Percentiles rank a stretch among this genome's conserved stretches.
Evolutionary conservation across 805 yeast species (phyloP).

Genomic region (Candida vartiovaarae): DNA sequence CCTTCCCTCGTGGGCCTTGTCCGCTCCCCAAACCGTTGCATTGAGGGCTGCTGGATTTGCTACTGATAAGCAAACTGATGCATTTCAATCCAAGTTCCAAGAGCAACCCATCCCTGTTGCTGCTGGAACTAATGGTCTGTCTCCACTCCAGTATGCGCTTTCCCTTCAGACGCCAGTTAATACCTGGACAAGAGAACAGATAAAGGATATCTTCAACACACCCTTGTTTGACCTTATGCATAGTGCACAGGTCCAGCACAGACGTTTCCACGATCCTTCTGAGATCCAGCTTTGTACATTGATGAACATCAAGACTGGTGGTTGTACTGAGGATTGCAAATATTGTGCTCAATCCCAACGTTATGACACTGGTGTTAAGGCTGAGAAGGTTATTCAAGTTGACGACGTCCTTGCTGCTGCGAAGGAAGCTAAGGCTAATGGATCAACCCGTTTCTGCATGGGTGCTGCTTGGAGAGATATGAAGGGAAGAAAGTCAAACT

Average conservation of each 20-base stretch:
- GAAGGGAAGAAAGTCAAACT: conserved; percentile 66
- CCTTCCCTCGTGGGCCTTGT: no score
- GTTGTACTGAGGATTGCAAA: conserved; percentile 76
- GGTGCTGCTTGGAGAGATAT: conserved; percentile 89
- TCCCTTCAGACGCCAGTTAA: conserved; percentile 26
- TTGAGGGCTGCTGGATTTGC: no score
- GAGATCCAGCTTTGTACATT: conserved; percentile 73
- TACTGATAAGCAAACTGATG: no score
- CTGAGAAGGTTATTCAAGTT: conserved; percentile 53
- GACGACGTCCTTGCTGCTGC: conserved; percentile 65
- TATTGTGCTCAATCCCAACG: conserved; percentile 74
- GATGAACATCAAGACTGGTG: conserved; percentile 71
- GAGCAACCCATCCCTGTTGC: no score
- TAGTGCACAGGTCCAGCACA: conserved; percentile 58
- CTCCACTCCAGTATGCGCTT: conserved; percentile 19
- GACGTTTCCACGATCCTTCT: conserved; percentile 57
- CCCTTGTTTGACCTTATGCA: conserved; percentile 58
- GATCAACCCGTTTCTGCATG: conserved; percentile 74
- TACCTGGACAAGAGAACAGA: conserved; percentile 56
- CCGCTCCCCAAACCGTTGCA: no score
- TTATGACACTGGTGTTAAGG: conserved; percentile 64
- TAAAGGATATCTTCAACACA: conserved; percentile 52
- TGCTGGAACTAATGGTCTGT: not conserved
- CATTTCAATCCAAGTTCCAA: no score
- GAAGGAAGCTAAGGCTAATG: conserved; percentile 55